phyloP scores from a whole-genome alignment of 441 rosid species.

The Sinapis alba region DNA sequence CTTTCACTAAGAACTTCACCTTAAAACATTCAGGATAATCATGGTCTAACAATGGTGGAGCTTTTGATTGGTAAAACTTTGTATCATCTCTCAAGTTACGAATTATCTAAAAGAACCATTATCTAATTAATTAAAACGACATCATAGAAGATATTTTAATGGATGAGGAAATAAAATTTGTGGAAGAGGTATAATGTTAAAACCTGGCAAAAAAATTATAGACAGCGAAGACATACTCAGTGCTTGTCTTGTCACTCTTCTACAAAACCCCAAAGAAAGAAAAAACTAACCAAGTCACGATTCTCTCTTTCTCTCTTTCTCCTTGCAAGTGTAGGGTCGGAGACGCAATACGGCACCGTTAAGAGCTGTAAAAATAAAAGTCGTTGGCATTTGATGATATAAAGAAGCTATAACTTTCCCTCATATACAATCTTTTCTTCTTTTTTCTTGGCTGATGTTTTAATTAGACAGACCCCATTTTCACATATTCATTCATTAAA shows the following conservation, averaged over 20 bases:
- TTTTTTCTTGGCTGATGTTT: conserved; percentile 27
- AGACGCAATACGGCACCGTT: not conserved
- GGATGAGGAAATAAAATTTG: not conserved
- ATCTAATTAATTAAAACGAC: not conserved
- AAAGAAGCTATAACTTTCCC: conserved; percentile 35
- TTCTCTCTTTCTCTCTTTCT: conserved; percentile 1
- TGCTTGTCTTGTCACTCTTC: conserved; percentile 44
- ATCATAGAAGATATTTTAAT: not conserved
- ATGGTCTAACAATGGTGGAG: too few species aligned
- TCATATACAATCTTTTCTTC: conserved; percentile 35
- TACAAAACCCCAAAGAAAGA: conserved; percentile 33
- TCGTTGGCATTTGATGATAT: conserved; percentile 33
- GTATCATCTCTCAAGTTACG: not conserved
- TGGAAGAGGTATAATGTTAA: not conserved
- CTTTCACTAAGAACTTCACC: too few species aligned
- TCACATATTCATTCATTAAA: conserved; percentile 30
- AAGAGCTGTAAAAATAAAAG: not conserved
- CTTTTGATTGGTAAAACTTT: not conserved
- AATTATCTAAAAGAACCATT: not conserved
- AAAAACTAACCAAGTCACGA: conserved; percentile 12
- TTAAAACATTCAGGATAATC: too few species aligned
- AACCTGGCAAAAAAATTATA: not conserved
- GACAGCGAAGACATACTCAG: not conserved
- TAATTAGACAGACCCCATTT: conserved; percentile 26
- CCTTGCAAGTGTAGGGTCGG: not conserved